These are phyloP conservation scores for Beta corolliflora DNA, from an alignment of 179 eudicot genomes.

Conservation along the genomic window DNA sequence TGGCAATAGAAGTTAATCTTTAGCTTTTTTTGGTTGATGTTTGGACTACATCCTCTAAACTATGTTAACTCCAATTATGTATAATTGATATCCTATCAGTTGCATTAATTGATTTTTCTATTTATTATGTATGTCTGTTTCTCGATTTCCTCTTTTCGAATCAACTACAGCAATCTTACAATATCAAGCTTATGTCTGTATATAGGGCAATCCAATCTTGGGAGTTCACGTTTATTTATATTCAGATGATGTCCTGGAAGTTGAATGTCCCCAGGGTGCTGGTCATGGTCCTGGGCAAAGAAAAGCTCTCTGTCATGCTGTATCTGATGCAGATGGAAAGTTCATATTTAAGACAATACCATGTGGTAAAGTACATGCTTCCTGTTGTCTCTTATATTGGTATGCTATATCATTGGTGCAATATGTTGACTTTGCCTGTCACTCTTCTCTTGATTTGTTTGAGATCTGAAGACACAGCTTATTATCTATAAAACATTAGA, in stretches of 20 bases:
- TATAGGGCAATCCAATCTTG: conserved; percentile 91
- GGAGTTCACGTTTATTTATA: conserved; percentile 91
- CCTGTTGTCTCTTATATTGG: conserved; percentile 1
- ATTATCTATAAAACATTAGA: neutral
- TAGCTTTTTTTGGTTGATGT: conserved; percentile 2
- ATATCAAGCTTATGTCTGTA: conserved; percentile 11
- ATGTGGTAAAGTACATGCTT: conserved; percentile 59
- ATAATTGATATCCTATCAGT: conserved; percentile 2
- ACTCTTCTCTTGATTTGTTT: conserved; percentile 13
- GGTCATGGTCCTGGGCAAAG: conserved; percentile 69
- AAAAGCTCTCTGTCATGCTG: conserved; percentile 84
- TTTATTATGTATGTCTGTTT: neutral
- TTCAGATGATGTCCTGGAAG: conserved; percentile 73
- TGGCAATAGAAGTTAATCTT: neutral
- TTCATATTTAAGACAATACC: conserved; percentile 81
- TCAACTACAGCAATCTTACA: conserved; percentile 10
- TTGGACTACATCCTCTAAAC: conserved; percentile 6
- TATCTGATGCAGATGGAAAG: conserved; percentile 86
- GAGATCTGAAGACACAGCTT: neutral
- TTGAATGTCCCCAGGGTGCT: conserved; percentile 79
- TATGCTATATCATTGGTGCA: conserved; percentile 6
- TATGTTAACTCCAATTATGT: conserved; percentile 7
- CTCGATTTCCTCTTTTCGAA: neutral
- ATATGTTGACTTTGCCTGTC: conserved; percentile 5
- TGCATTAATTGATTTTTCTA: conserved; percentile 15